Evolutionary conservation across 179 eudicot species (phyloP), one percentile per base, ranked within the genome.

Genomic region (Pouteria campechiana): DNA sequence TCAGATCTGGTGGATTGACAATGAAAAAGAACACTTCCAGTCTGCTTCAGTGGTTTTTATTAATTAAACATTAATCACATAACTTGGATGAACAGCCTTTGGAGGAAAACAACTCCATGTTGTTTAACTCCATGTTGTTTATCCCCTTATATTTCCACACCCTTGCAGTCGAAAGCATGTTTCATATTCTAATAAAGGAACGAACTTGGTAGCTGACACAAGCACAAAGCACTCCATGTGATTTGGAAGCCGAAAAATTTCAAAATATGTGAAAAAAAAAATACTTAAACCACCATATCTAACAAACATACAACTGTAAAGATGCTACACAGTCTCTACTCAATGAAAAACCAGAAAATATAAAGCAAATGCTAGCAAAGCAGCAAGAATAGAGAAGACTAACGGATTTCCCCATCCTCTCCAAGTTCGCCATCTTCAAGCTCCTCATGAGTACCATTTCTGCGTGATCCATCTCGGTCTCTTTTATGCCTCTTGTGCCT

Each of bases 381-480:
- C 21, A 38, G 27, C 7, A 38, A 23, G 31, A 20, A 37, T 42
- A 27, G 41, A 9, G 7, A 11, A 37, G 16, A 37, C 63, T 67
- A 69, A 43, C 62, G 69, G 45, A 85, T 70, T 61, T 81, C 93
- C 21, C 98, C 92, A 48, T 90, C 98, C 63, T 90, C 95, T 11
- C 98, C 97, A 49, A 89, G 72, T 67, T 90, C 98, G 4, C 95
- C 98, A 48, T 90, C 99, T 79, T 90, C 99, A 43, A 86, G 96
- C 69, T 90, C 99, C 42, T 86, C 96, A 28, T 68, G 40, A 35
- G 66, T 58, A 30, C 69, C 75, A 57, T 42, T 74, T 68, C 72
- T 73, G 37, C 79, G 70, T 10, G 90, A 76, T 45, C 64, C 59
- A 37, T 83, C 89, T 6, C 73, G 63, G 49, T 88, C 94, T 64